Conservation (phyloP, 805 yeast genomes). For the Danielia oregonensis region DNA sequence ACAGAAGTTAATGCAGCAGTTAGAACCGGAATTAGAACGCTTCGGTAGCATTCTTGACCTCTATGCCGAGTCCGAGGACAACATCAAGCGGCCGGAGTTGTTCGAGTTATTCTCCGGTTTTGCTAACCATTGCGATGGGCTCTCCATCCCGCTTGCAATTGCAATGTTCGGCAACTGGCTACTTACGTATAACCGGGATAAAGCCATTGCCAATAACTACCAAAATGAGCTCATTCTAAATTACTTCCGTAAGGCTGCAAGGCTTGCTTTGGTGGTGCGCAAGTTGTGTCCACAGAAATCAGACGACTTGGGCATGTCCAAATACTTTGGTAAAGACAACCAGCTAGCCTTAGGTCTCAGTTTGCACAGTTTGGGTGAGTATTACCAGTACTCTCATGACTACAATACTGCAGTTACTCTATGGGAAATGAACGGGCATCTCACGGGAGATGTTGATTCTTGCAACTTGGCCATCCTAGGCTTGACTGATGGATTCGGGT, state of each 20-base stretch:
- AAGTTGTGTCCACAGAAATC: conserved; percentile 8
- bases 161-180: conserved; percentile 26
- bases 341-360: conserved; percentile 14
- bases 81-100: conserved; percentile 13
- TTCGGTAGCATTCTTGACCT: conserved; percentile 16
- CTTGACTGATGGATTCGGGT: conserved; percentile 18
- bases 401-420: conserved; percentile 17
- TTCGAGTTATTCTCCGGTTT: conserved; percentile 16
- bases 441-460: conserved; percentile 19
- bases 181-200: conserved; percentile 16
- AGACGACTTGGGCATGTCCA: conserved; percentile 3
- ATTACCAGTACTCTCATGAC: conserved; percentile 15
- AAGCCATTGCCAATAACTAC: conserved; percentile 15
- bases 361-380: conserved; percentile 18
- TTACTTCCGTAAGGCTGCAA: conserved; percentile 19
- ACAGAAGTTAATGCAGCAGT: conserved; percentile 4
- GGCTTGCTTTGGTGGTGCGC: conserved; percentile 16
- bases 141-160: conserved; percentile 21
- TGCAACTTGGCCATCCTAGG: conserved; percentile 22
- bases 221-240: conserved; percentile 18
- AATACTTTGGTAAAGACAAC: conserved; percentile 17
- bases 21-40: conserved; percentile 7
- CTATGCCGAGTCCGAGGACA: conserved; percentile 13
- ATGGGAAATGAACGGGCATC: conserved; percentile 21
- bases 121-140: conserved; percentile 13